Evolutionary conservation across 257 asterid genomes (phyloP).

Genomic region (Solanum bulbocastanum): DNA sequence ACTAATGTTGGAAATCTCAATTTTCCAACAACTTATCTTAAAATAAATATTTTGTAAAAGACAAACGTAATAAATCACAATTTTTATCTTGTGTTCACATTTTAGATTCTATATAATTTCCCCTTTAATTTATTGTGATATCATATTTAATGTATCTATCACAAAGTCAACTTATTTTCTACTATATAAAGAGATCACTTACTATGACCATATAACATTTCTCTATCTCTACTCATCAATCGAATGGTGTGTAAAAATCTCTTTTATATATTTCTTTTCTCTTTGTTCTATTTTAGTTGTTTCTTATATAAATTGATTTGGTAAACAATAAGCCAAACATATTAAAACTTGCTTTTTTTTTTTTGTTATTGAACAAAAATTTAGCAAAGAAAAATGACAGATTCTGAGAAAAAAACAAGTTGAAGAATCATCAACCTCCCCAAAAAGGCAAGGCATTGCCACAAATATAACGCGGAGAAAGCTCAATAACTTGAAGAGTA

Average conservation of each 20-base stretch:
- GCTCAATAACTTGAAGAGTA: constrained; percentile 60
- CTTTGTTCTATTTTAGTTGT: neutral
- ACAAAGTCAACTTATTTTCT: neutral
- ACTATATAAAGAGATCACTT: neutral
- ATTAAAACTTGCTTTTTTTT: neutral
- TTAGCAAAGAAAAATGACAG: neutral
- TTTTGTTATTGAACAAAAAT: neutral
- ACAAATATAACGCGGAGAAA: constrained; percentile 48
- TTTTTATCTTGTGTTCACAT: neutral
- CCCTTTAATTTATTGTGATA: neutral
- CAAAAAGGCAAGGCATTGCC: constrained; percentile 24
- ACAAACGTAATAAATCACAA: neutral
- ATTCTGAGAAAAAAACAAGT: constrained; percentile 1
- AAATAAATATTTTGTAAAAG: neutral
- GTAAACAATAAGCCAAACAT: too few species aligned
- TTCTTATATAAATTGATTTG: neutral
- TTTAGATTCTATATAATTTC: neutral
- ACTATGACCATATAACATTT: neutral
- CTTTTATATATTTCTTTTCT: neutral
- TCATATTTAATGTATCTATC: neutral
- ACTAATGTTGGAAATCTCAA: too few species aligned
- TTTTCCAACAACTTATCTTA: too few species aligned
- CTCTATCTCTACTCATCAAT: neutral
- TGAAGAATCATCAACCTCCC: constrained; percentile 17
- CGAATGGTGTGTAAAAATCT: neutral